phyloP scores from a whole-genome alignment of 371 early-diverging fungal species.

The Mucor mucedo region DNA sequence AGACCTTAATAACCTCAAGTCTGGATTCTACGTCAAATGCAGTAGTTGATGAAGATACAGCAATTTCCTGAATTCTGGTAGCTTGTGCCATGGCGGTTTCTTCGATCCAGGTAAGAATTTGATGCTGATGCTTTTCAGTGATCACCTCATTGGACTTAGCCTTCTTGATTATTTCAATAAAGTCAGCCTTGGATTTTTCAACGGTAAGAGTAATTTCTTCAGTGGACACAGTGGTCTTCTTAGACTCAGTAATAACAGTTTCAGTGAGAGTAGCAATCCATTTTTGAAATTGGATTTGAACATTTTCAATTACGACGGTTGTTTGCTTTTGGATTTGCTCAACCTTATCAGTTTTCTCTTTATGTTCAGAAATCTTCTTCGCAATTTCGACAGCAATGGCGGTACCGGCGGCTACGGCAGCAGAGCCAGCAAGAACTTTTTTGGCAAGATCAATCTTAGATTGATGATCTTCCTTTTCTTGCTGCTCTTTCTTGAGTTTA shows the following conservation, averaged over 20 bases:
- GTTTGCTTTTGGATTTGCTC: constrained; percentile 21
- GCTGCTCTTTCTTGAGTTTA: background rate
- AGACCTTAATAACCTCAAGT: constrained; percentile 29
- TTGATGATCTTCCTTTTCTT: constrained; percentile 22
- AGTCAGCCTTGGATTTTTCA: constrained; percentile 29
- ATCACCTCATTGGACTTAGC: constrained; percentile 25
- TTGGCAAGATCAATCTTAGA: constrained; percentile 30
- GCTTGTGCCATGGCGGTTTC: constrained; percentile 30
- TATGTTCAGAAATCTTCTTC: constrained; percentile 32
- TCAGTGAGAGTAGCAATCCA: constrained; percentile 32
- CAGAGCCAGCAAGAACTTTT: constrained; percentile 30
- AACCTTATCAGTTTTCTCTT: constrained; percentile 23
- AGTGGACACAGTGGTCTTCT: constrained; percentile 21
- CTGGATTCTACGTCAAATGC: constrained; percentile 27
- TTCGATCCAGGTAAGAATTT: constrained; percentile 34
- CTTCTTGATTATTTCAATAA: constrained; percentile 31
- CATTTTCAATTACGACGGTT: constrained; percentile 22
- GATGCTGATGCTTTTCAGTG: constrained; percentile 25
- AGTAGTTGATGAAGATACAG: constrained; percentile 7
- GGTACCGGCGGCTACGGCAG: constrained; percentile 35
- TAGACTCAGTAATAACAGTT: constrained; percentile 22
- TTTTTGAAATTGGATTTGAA: constrained; percentile 32
- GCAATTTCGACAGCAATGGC: constrained; percentile 30
- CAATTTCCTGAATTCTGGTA: constrained; percentile 34
- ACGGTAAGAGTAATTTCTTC: constrained; percentile 27